Evolutionary conservation across 768 basidiomycete species (phyloP).

Genomic region (Lentinula raphanica): DNA sequence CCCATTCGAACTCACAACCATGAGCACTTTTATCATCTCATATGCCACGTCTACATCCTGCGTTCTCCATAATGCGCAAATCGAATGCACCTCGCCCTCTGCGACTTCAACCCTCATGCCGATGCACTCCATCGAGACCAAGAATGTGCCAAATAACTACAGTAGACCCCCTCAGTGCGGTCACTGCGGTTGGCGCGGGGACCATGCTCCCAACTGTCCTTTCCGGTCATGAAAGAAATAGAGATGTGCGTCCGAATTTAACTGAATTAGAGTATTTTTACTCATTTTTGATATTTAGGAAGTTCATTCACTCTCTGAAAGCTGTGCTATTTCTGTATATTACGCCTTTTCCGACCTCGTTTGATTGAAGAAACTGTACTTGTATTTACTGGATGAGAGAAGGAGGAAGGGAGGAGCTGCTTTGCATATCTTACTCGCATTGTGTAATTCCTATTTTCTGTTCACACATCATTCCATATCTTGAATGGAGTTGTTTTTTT

Average conservation of each 20-base stretch:
- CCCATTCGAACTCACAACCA: background rate
- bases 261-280: no score
- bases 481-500: no score
- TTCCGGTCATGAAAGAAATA: conserved; percentile 42
- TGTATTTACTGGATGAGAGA: background rate
- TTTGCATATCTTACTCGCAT: background rate
- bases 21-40: background rate
- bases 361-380: background rate
- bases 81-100: background rate
- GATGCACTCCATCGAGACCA: background rate
- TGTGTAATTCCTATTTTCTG: no score
- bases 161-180: conserved; percentile 67
- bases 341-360: background rate
- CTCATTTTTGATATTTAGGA: background rate
- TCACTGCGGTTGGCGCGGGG: conserved; percentile 69
- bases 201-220: conserved; percentile 56
- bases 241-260: background rate
- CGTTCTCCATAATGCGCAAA: background rate
- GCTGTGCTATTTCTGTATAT: background rate
- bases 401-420: background rate
- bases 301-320: background rate
- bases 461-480: no score
- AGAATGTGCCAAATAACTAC: conserved; percentile 14
- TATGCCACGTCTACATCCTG: background rate
- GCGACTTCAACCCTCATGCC: background rate